Percentiles rank a stretch among this genome's conserved stretches.
Conservation (phyloP, 2,329 filamentous ascomycete species). For the Colletotrichum sojae region DNA sequence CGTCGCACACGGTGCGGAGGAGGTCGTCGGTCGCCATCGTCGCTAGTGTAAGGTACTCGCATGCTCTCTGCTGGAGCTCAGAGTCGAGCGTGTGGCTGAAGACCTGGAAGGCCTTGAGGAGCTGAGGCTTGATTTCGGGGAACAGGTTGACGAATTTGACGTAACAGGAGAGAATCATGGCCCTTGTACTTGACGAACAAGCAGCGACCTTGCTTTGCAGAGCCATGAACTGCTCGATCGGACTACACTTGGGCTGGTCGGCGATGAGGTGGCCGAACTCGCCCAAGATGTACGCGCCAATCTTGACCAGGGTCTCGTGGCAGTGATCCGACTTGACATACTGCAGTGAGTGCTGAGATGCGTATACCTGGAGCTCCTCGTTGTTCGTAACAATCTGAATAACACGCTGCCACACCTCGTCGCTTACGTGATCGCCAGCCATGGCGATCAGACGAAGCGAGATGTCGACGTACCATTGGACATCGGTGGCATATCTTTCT, state of each 20-base stretch:
- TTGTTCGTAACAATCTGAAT: constrained; percentile 99
- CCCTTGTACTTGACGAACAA: constrained; percentile 90
- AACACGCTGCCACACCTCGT: constrained; percentile 98
- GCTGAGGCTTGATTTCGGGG: constrained; percentile 96
- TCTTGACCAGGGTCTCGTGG: constrained; percentile 97
- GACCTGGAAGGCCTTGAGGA: constrained; percentile 89
- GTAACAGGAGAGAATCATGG: constrained; percentile 95
- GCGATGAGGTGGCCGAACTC: constrained; percentile 98
- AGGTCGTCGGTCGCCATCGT: constrained; percentile 91
- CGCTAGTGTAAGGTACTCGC: constrained; percentile 91
- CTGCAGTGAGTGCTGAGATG: constrained; percentile 91
- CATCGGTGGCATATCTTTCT: constrained; percentile 97
- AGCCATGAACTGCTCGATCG: constrained; percentile 96
- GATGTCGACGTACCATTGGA: constrained; percentile 99
- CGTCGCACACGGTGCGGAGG: constrained; percentile 92
- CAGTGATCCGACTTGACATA: constrained; percentile 95
- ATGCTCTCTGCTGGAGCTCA: constrained; percentile 95
- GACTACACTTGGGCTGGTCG: constrained; percentile 91
- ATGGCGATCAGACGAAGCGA: constrained; percentile 94
- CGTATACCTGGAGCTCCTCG: constrained; percentile 96
- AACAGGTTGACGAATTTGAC: constrained; percentile 99
- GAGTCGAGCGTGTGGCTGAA: constrained; percentile 97
- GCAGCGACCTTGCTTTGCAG: constrained; percentile 90
- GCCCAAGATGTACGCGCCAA: constrained; percentile 94
- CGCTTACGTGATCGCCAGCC: constrained; percentile 98